Evolutionary conservation across 192 early-diverging fungal genomes (phyloP), one percentile per base, ranked within the genome.

Genomic region (Haplosporangium gracile): DNA sequence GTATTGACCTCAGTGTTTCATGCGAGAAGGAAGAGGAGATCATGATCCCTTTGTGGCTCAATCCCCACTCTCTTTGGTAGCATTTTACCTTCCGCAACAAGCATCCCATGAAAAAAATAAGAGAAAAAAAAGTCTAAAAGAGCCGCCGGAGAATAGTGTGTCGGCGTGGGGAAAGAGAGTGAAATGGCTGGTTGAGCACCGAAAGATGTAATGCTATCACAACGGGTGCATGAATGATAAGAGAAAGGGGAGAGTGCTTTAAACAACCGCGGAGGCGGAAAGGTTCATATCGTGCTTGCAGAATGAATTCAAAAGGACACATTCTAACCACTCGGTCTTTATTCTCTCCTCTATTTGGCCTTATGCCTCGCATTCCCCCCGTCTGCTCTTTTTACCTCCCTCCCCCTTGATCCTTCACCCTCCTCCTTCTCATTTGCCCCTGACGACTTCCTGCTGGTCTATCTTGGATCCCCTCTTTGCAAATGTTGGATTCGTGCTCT

Each of bases 351-450:
- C 47, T 13, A 53, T 49, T 53, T 53, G 53, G 15, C 29, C 15
- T 55, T 68, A 63, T 36, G 29, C 40, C 29, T 38, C 51, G 20
- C 72, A 8, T 76, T 43, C 9, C 32, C 36, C 22, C 24, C 36
- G 6, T 36, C 22, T 15, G 9, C 57, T 45, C 75, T 68, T 57
- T 57, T 68, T 68, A 26, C 76, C 15, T 51, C 39, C 55, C 57
- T 39, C 53, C 74, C 73, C 74, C 38, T 75, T 57, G 45, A 34
- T 55, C 49, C 75, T 34, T 76, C 40, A 60, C 75, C 40, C 55
- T 10, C 57, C 26, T 63, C 29, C 60, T 32, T 29, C 60, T 65
- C 60, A 32, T 32, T 65, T 32, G 60, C 60, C 60, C 60, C 60
- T 49, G 40, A 45, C 71, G 26, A 42, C 45, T 29, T 72, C 36